Evolutionary conservation across 2,329 filamentous ascomycete genomes (phyloP), one percentile per base, ranked within the genome.

Genomic region (Phaeoacremonium minimum): DNA sequence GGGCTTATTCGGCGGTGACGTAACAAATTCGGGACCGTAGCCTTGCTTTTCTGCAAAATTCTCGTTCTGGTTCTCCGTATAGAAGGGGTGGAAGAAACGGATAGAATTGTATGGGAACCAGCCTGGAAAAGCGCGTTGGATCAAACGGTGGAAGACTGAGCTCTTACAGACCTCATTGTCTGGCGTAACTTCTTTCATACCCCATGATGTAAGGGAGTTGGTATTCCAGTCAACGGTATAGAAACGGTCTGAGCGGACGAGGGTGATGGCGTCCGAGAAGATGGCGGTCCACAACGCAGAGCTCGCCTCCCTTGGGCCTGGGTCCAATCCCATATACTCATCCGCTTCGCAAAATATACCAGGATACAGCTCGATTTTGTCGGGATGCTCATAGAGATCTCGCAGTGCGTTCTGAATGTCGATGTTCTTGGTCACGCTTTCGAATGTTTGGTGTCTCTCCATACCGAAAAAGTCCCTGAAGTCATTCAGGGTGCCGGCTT

Each of bases 111-210:
- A 62, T 53, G 77, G 77, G 71, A 90, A 91, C 62, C 88, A 83
- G 46, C 85, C 73, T 1, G 87, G 88, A 68, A 94, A 88, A 1
- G 86, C 85, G 6, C 83, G 76, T 22, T 87, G 67, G 55, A 90
- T 83, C 22, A 94, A 72, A 66, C 93, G 93, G 69, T 90, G 88
- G 60, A 91, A 86, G 11, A 89, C 78, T 47, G 84, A 88, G 32
- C 88, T 87, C 53, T 93, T n/a, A n/a, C n/a, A 55, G 2, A 60
- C 60, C 39, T 64, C 59, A 33, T 46, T 43, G 44, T 66, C 59
- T 12, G 49, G 49, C 20, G 55, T 49, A 2, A 63, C 60, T 40
- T 66, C 63, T 18, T 64, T 66, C 42, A 56, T 64, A 4, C 66
- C 66, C 64, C 63, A 71, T 15, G 55, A 61, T 0, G 66, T 70